Evolutionary conservation across 2,329 filamentous ascomycete species (phyloP), one percentile per base, ranked within the genome.

Genomic region (Colletotrichum horii): DNA sequence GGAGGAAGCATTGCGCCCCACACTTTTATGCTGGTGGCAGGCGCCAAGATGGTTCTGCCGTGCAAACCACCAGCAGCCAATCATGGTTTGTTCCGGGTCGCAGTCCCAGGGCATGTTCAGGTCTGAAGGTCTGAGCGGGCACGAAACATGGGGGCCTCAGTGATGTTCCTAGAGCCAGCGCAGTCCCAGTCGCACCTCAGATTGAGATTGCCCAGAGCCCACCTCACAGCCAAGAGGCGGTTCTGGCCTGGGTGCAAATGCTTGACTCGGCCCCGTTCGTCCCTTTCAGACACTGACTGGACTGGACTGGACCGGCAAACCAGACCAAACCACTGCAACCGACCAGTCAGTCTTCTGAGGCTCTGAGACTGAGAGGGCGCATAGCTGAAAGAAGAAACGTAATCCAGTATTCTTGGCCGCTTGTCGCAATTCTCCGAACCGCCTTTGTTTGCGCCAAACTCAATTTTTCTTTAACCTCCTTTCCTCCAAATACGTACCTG

Each of bases 31-130:
- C 64, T 34, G 34, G 56, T 73, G 70, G 64, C 73, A 75, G 69
- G 62, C 64, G 73, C 70, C 70, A 73, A 75, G 73, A 24, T 66
- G 30, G 7, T 15, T 48, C 48, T 66, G 30, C 28, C 34, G 61
- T 64, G 36, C 30, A 43, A 26, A 32, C 38, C 22, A 22, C 3
- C 9, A 56, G n/a, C 26, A 24, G 7, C 76, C 76, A 77, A 77
- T 77, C 52, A 74, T 16, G 6, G 55, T 48, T 76, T 76, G 55
- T 70, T 77, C 76, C 76, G 74, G n/a, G 43, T n/a, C 38, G 2
- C 16, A 22, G 9, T n/a, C 14, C 55, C 38, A 48, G 38, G 38
- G 38, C 26, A 11, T 30, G 28, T n/a, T n/a, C 28, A 30, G 28
- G 4, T 32, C 43, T 52, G n/a, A 36, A 8, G 75, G 69, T 32